These are phyloP conservation scores for Fallopia convolvulus DNA, from an alignment of 148 eudicot genomes.

Conservation along the genomic window DNA sequence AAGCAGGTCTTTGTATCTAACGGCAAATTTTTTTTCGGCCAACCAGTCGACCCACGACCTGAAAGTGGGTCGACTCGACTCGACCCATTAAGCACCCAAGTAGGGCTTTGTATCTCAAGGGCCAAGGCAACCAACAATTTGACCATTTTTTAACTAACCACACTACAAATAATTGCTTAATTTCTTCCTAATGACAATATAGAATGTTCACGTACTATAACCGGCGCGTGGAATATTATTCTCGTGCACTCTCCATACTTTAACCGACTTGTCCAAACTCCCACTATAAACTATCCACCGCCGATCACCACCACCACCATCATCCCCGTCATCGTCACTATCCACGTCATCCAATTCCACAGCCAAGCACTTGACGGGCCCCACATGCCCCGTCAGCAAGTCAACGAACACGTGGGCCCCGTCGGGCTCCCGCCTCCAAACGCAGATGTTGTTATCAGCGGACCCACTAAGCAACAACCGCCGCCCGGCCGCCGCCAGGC, in stretches of 20 bases:
- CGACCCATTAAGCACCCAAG: no score
- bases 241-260: conserved; percentile 6
- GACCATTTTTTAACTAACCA: background rate
- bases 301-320: background rate
- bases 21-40: no score
- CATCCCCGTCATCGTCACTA: background rate
- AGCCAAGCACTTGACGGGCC: conserved; percentile 9
- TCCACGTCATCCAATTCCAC: background rate
- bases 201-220: no score
- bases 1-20: no score
- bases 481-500: conserved; percentile 2
- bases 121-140: no score
- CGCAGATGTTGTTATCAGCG: conserved; percentile 9
- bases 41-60: no score
- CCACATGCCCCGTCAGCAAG: conserved; percentile 2
- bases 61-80: no score
- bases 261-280: conserved; percentile 13
- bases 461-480: conserved; percentile 9
- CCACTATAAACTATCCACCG: conserved; percentile 13
- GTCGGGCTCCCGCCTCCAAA: conserved; percentile 4
- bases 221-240: background rate
- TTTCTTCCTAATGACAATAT: no score
- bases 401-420: conserved; percentile 1
- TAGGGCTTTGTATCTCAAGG: no score
- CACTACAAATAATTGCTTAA: background rate